Evolutionary conservation across 2,329 filamentous ascomycete species (phyloP).

Genomic region (Colletotrichum lupini): DNA sequence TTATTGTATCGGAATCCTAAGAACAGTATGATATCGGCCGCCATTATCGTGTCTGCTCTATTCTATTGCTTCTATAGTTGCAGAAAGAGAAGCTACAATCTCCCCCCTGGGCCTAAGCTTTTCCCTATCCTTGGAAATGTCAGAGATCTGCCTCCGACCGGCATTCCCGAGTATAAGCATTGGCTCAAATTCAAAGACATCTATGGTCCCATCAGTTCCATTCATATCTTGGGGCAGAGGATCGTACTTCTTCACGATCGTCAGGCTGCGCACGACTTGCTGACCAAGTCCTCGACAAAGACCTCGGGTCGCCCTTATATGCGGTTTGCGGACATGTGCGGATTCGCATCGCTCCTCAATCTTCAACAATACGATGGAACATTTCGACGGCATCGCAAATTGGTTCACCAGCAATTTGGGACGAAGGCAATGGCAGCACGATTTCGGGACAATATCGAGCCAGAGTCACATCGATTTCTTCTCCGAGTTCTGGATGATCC

Average conservation of each 20-base stretch:
- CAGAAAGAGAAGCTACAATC: not conserved
- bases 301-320: constrained; percentile 46
- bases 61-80: not conserved
- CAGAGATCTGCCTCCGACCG: constrained; percentile 51
- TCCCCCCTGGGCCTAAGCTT: constrained; percentile 42
- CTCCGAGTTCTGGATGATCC: constrained; percentile 52
- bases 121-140: constrained; percentile 59
- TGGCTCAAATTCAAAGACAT: constrained; percentile 49
- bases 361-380: constrained; percentile 47
- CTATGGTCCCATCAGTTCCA: constrained; percentile 44
- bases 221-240: constrained; percentile 51
- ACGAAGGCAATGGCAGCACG: constrained; percentile 49
- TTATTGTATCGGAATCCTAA: too few relatives aligned
- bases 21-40: not conserved
- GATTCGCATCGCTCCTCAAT: constrained; percentile 49
- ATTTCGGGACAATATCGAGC: constrained; percentile 54
- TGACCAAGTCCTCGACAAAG: constrained; percentile 47
- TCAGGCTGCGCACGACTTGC: constrained; percentile 47
- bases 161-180: constrained; percentile 44
- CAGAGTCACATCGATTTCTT: constrained; percentile 55
- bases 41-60: not conserved
- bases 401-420: constrained; percentile 55
- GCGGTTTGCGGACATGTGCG: constrained; percentile 50
- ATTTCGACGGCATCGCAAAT: constrained; percentile 55
- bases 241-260: constrained; percentile 53